Base-by-base conservation (phyloP, 345 rosid species). In the Boechera divaricarpa region DNA sequence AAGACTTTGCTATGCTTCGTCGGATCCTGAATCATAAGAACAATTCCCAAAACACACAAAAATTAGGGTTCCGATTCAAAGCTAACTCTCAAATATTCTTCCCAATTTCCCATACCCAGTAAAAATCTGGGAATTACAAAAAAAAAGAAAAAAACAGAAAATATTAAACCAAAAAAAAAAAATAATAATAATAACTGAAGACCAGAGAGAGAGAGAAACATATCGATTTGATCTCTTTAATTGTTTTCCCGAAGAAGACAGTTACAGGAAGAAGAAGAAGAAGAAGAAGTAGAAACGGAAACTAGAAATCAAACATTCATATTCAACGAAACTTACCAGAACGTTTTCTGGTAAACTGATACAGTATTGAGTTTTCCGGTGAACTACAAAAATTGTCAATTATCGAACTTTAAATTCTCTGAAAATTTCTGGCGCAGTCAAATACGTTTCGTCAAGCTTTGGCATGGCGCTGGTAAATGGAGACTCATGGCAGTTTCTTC, bases 401-500 rank as follows among this genome's bases (percentile, higher is more conserved):
- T 65, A 39, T 33, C 2, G 1, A 47, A 67, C 2, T 57, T 39
- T 32, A 21, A 21, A 13, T 16, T 3, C n/a, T 48, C 63, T 45
- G 29, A 10, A 29, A 29, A 1, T 18, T 5, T 11, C 21, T 68
- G 1, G 7, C 2, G 8, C 5, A 73, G 63, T 73, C 63, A 57
- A 44, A 41, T 6, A 47, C 49, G 57, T 49, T 6, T 4, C 63
- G 72, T 75, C 74, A 75, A 60, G 41, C 15, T 57, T 21, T 68
- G 56, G 48, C 33, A 70, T 39, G 75, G 58, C 76, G 80, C 33
- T 63, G 72, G 8, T 18, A 28, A 63, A 32, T 21, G 16, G 42
- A 69, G 80, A 77, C 21, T 6, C 29, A 26, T 29, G 9, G 66
- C 52, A 63, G 80, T 77, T 77, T 69, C 75, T 52, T 53, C 69